Conservation (phyloP, 768 basidiomycete genomes). For the Termitomyces sp. region DNA sequence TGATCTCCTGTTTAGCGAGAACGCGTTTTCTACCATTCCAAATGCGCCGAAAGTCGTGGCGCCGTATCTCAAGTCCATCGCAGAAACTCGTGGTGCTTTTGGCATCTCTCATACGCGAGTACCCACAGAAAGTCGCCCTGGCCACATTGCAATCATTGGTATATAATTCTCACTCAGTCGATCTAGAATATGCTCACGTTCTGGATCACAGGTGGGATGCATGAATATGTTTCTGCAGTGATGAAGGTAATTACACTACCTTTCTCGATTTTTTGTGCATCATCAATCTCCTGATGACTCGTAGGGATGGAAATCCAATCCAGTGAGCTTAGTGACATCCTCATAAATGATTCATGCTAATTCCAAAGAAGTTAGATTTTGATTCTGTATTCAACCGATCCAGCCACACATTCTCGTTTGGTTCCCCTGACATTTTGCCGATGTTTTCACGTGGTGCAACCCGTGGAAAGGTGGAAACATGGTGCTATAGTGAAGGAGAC, state of each 20-base stretch:
- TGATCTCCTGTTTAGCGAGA: slow-evolving; percentile 64
- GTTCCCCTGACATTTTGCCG: slow-evolving; percentile 83
- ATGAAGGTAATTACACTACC: slow-evolving; percentile 53
- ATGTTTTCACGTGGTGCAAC: slow-evolving; percentile 80
- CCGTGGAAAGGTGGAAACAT: slow-evolving; percentile 63
- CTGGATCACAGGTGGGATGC: slow-evolving; percentile 64
- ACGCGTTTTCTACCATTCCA: slow-evolving; percentile 51
- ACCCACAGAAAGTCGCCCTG: slow-evolving; percentile 84
- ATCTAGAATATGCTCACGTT: not conserved
- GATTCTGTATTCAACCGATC: slow-evolving; percentile 88
- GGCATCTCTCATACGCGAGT: slow-evolving; percentile 84
- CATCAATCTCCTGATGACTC: slow-evolving; percentile 6
- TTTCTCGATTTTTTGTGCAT: not conserved
- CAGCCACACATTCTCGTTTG: slow-evolving; percentile 72
- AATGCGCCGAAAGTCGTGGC: slow-evolving; percentile 56
- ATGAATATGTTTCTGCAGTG: slow-evolving; percentile 85
- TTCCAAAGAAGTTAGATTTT: slow-evolving; percentile 53
- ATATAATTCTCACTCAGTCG: slow-evolving; percentile 2
- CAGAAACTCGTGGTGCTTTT: slow-evolving; percentile 63
- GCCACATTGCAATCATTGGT: slow-evolving; percentile 87
- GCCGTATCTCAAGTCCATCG: slow-evolving; percentile 67
- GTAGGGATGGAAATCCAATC: slow-evolving; percentile 85
- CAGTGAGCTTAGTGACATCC: slow-evolving; percentile 33
- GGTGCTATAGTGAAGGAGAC: slow-evolving; percentile 70
- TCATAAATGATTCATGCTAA: slow-evolving; percentile 12